Percentiles rank a stretch among this genome's conserved stretches.
phyloP scores from a whole-genome alignment of 768 basidiomycete genomes.

The Lactifluus piperatus region DNA sequence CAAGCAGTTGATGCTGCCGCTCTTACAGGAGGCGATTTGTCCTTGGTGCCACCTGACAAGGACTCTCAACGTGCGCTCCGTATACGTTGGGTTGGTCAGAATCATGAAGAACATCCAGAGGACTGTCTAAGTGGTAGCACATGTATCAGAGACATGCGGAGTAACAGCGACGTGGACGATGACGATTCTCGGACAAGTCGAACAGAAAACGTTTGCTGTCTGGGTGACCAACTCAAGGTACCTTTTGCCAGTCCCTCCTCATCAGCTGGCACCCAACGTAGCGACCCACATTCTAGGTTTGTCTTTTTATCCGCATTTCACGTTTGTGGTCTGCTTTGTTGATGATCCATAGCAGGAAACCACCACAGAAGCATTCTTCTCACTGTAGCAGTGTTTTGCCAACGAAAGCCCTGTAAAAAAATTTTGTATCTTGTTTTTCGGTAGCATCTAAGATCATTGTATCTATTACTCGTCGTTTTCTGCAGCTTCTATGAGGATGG shows the following conservation, averaged over 20 bases:
- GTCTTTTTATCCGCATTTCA: neutral
- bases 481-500: constrained; percentile 3
- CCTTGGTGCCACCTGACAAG: neutral
- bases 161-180: neutral
- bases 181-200: constrained; percentile 1
- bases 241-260: neutral
- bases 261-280: neutral
- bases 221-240: neutral
- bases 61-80: constrained; percentile 14
- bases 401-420: constrained; percentile 12
- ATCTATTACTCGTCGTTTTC: constrained; percentile 11
- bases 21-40: constrained; percentile 1
- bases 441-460: constrained; percentile 11
- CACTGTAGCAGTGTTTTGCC: constrained; percentile 5
- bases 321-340: neutral
- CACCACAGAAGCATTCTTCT: constrained; percentile 1
- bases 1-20: neutral
- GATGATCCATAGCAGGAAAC: neutral
- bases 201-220: neutral
- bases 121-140: neutral
- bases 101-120: neutral
- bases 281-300: constrained; percentile 8
- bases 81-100: constrained; percentile 17
- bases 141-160: neutral
- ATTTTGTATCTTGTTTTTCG: constrained; percentile 6